These are phyloP conservation scores for Debaryomycetaceae sp. DNA, from an alignment of 1,139 yeast genomes.

Conservation along the genomic window DNA sequence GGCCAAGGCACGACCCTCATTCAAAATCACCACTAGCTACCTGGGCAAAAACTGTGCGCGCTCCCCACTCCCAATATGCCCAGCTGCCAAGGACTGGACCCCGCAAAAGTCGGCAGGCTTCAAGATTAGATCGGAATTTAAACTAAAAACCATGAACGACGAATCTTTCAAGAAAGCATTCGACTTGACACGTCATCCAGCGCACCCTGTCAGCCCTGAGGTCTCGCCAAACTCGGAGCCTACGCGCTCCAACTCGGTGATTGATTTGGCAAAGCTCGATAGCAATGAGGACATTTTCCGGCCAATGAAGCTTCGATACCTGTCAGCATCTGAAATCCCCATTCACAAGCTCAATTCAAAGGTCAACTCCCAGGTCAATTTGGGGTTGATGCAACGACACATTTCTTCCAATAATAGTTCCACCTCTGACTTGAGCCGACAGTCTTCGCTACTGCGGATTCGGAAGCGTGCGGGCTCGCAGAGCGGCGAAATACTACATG, in stretches of 20 bases:
- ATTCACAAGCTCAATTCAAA: slow-evolving; percentile 29
- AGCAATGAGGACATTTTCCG: slow-evolving; percentile 28
- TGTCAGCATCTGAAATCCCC: slow-evolving; percentile 31
- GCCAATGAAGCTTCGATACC: slow-evolving; percentile 32
- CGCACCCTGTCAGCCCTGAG: slow-evolving; percentile 30
- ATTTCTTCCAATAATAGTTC: slow-evolving; percentile 18
- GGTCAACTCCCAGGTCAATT: slow-evolving; percentile 26
- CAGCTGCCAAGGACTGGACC: slow-evolving; percentile 30
- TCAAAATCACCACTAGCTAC: slow-evolving; percentile 8
- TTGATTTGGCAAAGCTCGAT: slow-evolving; percentile 28
- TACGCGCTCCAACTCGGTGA: slow-evolving; percentile 31
- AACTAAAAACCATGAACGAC: slow-evolving; percentile 26
- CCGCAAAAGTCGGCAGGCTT: slow-evolving; percentile 17
- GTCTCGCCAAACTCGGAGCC: slow-evolving; percentile 37
- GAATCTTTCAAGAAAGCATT: slow-evolving; percentile 27
- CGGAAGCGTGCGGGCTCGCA: too few species aligned
- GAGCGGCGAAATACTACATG: too few species aligned
- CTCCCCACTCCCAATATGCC: slow-evolving; percentile 19
- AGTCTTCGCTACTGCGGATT: slow-evolving; percentile 6
- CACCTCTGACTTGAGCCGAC: slow-evolving; percentile 19
- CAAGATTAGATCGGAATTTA: slow-evolving; percentile 15
- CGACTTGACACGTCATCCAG: slow-evolving; percentile 22
- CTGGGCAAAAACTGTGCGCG: not conserved
- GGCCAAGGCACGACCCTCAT: slow-evolving; percentile 20
- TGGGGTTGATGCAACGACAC: slow-evolving; percentile 17